Evolutionary conservation across 257 asterid genomes (phyloP).

Genomic region (Mitragyna speciosa): DNA sequence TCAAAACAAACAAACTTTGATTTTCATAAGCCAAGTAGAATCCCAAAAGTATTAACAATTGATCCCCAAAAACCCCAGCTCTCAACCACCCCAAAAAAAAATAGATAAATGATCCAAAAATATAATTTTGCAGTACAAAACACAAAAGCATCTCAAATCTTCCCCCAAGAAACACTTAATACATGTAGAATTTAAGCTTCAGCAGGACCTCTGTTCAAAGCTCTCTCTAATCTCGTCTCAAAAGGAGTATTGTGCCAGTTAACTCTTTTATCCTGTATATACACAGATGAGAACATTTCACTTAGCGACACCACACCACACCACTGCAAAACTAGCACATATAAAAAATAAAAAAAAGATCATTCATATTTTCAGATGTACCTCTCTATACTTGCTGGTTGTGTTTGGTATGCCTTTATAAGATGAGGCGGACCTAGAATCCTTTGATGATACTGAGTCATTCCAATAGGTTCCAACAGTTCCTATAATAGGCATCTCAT

Average conservation of each 20-base stretch:
- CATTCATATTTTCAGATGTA: conserved; percentile 10
- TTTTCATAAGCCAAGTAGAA: conserved; percentile 7
- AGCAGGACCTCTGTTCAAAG: conserved; percentile 50
- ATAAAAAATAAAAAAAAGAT: neutral
- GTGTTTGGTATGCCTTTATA: conserved; percentile 87
- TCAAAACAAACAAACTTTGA: neutral
- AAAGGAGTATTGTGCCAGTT: conserved; percentile 92
- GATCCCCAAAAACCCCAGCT: neutral
- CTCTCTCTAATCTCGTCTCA: conserved; percentile 82
- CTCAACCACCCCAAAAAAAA: neutral
- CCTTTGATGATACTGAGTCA: conserved; percentile 39
- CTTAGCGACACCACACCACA: conserved; percentile 8
- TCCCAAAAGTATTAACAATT: conserved; percentile 5
- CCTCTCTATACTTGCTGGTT: conserved; percentile 94
- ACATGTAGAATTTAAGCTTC: conserved; percentile 32
- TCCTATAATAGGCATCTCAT: conserved; percentile 88
- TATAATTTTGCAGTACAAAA: neutral
- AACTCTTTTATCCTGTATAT: conserved; percentile 79
- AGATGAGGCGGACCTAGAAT: conserved; percentile 46
- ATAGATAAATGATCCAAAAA: conserved; percentile 1
- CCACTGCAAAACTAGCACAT: conserved; percentile 6
- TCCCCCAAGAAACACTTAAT: conserved; percentile 9
- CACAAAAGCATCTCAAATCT: conserved; percentile 24
- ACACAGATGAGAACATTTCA: conserved; percentile 1
- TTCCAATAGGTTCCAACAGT: conserved; percentile 91